phyloP scores from a whole-genome alignment of 495 filamentous ascomycete genomes.

The Articulospora tetracladia region DNA sequence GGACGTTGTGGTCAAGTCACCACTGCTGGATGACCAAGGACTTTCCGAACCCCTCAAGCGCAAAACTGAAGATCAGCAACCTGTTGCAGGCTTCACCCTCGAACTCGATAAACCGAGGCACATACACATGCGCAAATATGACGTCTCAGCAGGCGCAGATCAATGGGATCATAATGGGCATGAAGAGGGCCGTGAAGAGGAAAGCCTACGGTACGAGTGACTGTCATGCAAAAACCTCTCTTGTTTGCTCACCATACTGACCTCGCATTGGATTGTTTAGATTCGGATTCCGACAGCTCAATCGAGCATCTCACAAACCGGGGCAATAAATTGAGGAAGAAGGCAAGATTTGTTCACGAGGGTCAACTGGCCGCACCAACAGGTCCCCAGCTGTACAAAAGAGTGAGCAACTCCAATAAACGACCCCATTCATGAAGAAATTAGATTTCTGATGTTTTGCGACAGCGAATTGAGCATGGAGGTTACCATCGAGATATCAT shows the following conservation, averaged over 20 bases:
- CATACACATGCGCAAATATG: conserved; percentile 40
- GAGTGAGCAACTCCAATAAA: conserved; percentile 47
- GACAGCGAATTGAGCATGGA: conserved; percentile 75
- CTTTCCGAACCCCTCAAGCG: not conserved
- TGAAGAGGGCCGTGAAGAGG: conserved; percentile 68
- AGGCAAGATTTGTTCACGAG: conserved; percentile 73
- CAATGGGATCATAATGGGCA: conserved; percentile 67
- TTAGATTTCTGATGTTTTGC: not conserved
- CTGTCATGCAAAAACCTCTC: not conserved
- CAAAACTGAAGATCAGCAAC: not conserved
- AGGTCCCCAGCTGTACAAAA: conserved; percentile 77
- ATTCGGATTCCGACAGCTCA: conserved; percentile 81
- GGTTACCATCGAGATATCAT: conserved; percentile 84
- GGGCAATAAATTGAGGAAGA: conserved; percentile 85
- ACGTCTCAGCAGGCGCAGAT: conserved; percentile 66
- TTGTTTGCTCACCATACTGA: conserved; percentile 4
- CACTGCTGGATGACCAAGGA: no score
- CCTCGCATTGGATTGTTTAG: conserved; percentile 37
- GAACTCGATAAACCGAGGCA: not conserved
- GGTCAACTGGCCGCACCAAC: conserved; percentile 67
- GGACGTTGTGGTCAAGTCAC: no score
- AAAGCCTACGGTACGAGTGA: conserved; percentile 51
- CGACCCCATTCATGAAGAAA: not conserved
- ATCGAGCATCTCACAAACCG: conserved; percentile 81
- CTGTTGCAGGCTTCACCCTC: not conserved